Conservation (phyloP, 176 grass and related monocot genomes). For the Oryza meyeriana region DNA sequence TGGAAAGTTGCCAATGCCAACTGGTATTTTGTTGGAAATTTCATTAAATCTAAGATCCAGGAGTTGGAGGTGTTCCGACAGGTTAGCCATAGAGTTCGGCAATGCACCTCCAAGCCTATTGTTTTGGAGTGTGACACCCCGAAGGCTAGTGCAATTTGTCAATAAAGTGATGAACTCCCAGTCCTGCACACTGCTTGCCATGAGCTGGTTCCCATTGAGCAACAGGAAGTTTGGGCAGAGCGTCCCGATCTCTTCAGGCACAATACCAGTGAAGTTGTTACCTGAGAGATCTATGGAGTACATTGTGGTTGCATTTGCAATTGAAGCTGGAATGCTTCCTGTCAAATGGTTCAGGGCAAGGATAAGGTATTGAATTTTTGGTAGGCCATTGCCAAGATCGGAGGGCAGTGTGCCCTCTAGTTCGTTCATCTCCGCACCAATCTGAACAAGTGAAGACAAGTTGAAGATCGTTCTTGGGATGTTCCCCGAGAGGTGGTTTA, state of each 20-base stretch:
- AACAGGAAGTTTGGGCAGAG: slow-evolving; percentile 36
- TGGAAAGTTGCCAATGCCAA: slow-evolving; percentile 30
- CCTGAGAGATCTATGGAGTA: slow-evolving; percentile 36
- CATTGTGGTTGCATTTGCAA: slow-evolving; percentile 40
- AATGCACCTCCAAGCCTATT: slow-evolving; percentile 33
- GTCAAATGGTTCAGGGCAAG: slow-evolving; percentile 40
- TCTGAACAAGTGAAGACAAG: slow-evolving; percentile 25
- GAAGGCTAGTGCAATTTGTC: slow-evolving; percentile 47
- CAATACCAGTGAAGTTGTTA: slow-evolving; percentile 41
- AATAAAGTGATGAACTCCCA: slow-evolving; percentile 30
- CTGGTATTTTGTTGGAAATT: slow-evolving; percentile 37
- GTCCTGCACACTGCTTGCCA: slow-evolving; percentile 15
- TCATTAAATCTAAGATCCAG: slow-evolving; percentile 44
- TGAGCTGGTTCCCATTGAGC: slow-evolving; percentile 21
- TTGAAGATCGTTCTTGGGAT: slow-evolving; percentile 41
- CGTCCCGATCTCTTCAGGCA: slow-evolving; percentile 38
- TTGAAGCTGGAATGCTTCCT: slow-evolving; percentile 34
- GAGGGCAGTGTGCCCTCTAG: slow-evolving; percentile 28
- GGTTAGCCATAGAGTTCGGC: slow-evolving; percentile 26
- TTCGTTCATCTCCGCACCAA: slow-evolving; percentile 34
- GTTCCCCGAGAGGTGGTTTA: slow-evolving; percentile 28
- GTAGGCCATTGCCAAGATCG: slow-evolving; percentile 34
- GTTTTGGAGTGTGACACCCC: slow-evolving; percentile 27
- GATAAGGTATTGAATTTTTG: slow-evolving; percentile 31
- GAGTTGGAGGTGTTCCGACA: slow-evolving; percentile 31